Percentiles rank a stretch among this genome's conserved stretches.
Conservation (phyloP, 352 stramenopile species). For the Pythium phragmiticola region DNA sequence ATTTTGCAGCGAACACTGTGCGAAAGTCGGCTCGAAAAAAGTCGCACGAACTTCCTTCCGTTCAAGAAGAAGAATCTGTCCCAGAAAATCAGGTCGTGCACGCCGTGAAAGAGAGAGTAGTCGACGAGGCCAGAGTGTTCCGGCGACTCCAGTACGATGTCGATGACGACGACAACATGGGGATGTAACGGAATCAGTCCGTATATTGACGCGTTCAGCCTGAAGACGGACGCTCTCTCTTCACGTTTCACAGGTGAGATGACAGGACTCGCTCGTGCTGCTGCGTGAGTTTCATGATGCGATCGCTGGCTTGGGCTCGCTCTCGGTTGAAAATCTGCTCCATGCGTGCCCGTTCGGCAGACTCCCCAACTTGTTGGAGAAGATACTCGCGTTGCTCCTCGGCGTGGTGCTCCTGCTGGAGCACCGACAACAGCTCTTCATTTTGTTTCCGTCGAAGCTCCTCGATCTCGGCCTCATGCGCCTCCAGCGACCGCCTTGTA, state of each 20-base stretch:
- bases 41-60: constrained; percentile 17
- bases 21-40: constrained; percentile 31
- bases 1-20: constrained; percentile 32
- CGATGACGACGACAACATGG: constrained; percentile 23
- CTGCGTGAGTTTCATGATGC: constrained; percentile 78
- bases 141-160: constrained; percentile 26
- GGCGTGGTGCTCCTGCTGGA: constrained; percentile 78
- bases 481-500: constrained; percentile 8
- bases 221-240: background rate
- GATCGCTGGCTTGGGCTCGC: constrained; percentile 67
- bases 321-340: constrained; percentile 74
- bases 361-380: constrained; percentile 36
- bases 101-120: constrained; percentile 5
- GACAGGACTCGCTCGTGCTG: constrained; percentile 60
- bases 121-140: constrained; percentile 20
- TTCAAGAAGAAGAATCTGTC: constrained; percentile 15
- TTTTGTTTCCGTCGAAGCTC: constrained; percentile 66
- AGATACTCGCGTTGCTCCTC: constrained; percentile 81
- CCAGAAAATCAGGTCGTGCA: background rate
- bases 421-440: constrained; percentile 59
- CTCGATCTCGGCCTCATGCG: constrained; percentile 39
- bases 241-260: constrained; percentile 28
- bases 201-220: constrained; percentile 21
- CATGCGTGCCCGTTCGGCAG: constrained; percentile 47
- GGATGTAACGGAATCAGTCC: constrained; percentile 8